Conservation (phyloP, 73 alveolate species). For the Urostyla sp. region DNA sequence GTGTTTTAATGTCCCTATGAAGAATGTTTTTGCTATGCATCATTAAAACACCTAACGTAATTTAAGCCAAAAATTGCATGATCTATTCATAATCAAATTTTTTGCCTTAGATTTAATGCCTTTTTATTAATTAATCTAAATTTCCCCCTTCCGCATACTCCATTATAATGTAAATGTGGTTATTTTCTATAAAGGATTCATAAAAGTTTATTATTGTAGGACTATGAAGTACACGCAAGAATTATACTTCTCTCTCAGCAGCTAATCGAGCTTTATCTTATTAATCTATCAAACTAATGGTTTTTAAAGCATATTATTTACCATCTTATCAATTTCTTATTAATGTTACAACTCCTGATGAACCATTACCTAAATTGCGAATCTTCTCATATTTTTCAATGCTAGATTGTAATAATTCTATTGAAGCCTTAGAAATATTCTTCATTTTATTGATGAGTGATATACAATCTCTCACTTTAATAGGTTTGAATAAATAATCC, state of each 20-base stretch:
- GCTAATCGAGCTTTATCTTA: constrained; percentile 80
- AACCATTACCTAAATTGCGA: constrained; percentile 81
- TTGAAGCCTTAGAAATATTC: constrained; percentile 7
- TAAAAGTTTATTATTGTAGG: constrained; percentile 96
- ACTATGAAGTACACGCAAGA: constrained; percentile 83
- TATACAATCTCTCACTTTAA: constrained; percentile 65
- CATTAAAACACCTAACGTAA: constrained; percentile 89
- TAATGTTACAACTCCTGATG: constrained; percentile 83
- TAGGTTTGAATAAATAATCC: constrained; percentile 88
- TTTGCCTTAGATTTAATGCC: constrained; percentile 62
- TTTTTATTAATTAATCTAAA: constrained; percentile 83
- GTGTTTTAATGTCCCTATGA: constrained; percentile 96
- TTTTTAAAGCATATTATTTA: constrained; percentile 68
- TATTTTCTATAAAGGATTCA: constrained; percentile 91
- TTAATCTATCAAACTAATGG: constrained; percentile 60
- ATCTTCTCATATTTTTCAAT: constrained; percentile 37
- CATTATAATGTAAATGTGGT: constrained; percentile 89
- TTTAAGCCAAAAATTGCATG: constrained; percentile 86
- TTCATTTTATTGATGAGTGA: constrained; percentile 50
- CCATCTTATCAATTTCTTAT: constrained; percentile 58
- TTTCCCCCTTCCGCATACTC: constrained; percentile 99
- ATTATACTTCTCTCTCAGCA: constrained; percentile 93
- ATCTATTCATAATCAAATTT: constrained; percentile 83
- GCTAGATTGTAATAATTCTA: constrained; percentile 6
- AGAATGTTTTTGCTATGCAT: constrained; percentile 95